These are phyloP conservation scores for Chlamydomonas urium DNA, from an alignment of 139 green algal species.

Conservation along the genomic window DNA sequence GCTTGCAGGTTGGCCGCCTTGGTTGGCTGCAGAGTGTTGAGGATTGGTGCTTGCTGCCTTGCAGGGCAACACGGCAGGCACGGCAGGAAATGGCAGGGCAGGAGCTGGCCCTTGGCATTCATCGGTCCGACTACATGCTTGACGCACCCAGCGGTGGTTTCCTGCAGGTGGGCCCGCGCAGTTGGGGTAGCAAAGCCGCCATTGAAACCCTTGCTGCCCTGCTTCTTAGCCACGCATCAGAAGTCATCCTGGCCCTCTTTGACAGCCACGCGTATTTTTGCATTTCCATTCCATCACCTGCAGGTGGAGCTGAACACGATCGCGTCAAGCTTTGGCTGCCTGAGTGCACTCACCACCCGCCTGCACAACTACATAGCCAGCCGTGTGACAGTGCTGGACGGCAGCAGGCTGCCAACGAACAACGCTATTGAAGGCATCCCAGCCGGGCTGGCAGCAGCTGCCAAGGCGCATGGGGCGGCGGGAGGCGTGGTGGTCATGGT, in stretches of 20 bases:
- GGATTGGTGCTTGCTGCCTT: too few relatives aligned
- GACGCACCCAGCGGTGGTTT: slow-evolving; percentile 75
- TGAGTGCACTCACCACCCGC: slow-evolving; percentile 58
- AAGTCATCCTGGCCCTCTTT: too few relatives aligned
- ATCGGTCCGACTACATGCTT: slow-evolving; percentile 97
- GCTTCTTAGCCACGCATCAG: too few relatives aligned
- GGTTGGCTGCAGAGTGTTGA: too few relatives aligned
- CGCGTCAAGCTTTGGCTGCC: slow-evolving; percentile 86
- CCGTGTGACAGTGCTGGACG: slow-evolving; percentile 19
- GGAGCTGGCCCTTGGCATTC: slow-evolving; percentile 73
- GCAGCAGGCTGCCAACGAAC: slow-evolving; percentile 66
- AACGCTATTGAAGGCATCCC: slow-evolving; percentile 52
- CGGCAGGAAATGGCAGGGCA: not conserved
- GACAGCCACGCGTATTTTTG: too few relatives aligned
- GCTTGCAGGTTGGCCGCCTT: too few relatives aligned
- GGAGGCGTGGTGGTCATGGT: slow-evolving; percentile 80
- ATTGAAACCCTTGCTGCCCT: too few relatives aligned
- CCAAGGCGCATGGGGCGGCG: slow-evolving; percentile 10
- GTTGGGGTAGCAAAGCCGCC: too few relatives aligned
- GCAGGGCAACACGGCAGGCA: not conserved
- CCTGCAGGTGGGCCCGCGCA: slow-evolving; percentile 78
- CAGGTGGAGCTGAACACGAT: slow-evolving; percentile 99
- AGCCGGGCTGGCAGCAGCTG: slow-evolving; percentile 35
- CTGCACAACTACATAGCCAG: slow-evolving; percentile 61
- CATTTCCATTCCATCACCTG: not conserved